Evolutionary conservation across 208 protist species (phyloP).

Genomic region (Cochliopodium minus): DNA sequence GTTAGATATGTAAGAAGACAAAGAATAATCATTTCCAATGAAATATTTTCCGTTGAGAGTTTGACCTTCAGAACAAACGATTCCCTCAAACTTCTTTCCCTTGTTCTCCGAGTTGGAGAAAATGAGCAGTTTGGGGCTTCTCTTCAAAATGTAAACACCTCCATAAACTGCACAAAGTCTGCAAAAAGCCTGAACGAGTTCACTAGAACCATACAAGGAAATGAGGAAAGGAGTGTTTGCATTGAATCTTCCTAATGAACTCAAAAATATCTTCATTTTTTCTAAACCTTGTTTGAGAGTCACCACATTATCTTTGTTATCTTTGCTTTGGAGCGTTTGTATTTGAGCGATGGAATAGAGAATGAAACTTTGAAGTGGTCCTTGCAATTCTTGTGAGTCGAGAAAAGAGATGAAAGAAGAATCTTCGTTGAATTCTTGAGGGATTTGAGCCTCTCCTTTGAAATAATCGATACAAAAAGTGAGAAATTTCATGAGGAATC

Average conservation of each 20-base stretch:
- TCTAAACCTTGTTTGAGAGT: slow-evolving; percentile 1
- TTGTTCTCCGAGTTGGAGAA: too few relatives aligned
- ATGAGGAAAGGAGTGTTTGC: slow-evolving; percentile 48
- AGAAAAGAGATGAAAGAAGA: not conserved
- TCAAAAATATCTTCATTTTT: slow-evolving; percentile 37
- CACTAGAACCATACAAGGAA: slow-evolving; percentile 47
- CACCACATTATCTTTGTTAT: not conserved
- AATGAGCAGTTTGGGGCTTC: too few relatives aligned
- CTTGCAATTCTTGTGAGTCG: not conserved
- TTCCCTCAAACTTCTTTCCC: too few relatives aligned
- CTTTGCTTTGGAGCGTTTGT: too few relatives aligned
- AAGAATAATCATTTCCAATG: too few relatives aligned
- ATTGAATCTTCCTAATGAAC: slow-evolving; percentile 50
- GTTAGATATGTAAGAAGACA: too few relatives aligned
- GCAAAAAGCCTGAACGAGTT: slow-evolving; percentile 61
- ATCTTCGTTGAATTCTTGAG: not conserved
- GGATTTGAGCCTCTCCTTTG: not conserved
- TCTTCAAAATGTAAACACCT: slow-evolving; percentile 48
- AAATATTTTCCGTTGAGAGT: too few relatives aligned
- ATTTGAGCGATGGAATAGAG: slow-evolving; percentile 15
- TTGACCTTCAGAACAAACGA: too few relatives aligned
- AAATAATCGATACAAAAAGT: slow-evolving; percentile 34
- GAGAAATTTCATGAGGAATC: slow-evolving; percentile 65
- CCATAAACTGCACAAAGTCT: slow-evolving; percentile 56
- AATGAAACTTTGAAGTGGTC: slow-evolving; percentile 5